These are phyloP conservation scores for Malus sieversii DNA, from an alignment of 306 rosid genomes.

Conservation along the genomic window DNA sequence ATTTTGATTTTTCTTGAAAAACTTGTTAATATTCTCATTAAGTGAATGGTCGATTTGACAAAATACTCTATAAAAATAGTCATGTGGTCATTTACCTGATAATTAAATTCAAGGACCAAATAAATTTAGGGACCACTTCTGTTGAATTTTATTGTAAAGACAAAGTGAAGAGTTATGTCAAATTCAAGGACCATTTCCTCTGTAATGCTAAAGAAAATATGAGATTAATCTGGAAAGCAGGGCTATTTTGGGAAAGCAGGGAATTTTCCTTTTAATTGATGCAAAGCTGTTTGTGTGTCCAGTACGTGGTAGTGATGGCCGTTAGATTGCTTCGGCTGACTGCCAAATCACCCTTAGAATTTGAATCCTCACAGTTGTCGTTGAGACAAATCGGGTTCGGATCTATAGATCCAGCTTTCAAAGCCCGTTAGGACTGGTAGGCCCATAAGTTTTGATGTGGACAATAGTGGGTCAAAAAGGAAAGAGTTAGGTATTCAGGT, in stretches of 20 bases:
- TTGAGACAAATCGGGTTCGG: background rate
- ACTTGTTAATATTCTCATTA: too few relatives aligned
- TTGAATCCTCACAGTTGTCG: background rate
- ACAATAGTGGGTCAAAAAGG: background rate
- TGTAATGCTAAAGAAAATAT: too few relatives aligned
- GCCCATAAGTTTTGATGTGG: background rate
- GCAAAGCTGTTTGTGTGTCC: background rate
- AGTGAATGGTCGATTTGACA: too few relatives aligned
- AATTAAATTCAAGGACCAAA: too few relatives aligned
- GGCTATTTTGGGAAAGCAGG: constrained; percentile 6
- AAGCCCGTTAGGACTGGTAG: background rate
- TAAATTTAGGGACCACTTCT: too few relatives aligned
- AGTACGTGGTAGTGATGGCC: background rate
- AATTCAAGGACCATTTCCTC: too few relatives aligned
- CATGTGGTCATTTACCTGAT: too few relatives aligned
- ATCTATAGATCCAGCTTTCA: background rate
- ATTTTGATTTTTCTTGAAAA: too few relatives aligned
- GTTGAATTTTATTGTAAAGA: fast-evolving
- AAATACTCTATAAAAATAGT: too few relatives aligned
- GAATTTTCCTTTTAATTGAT: background rate
- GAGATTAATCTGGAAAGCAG: background rate
- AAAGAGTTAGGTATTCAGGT: background rate
- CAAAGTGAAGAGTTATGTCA: too few relatives aligned
- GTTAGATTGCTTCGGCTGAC: constrained; percentile 10
- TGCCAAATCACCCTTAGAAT: background rate